Conservation (phyloP, 129 eudicot species). For the Centrapalus pauciflorus region DNA sequence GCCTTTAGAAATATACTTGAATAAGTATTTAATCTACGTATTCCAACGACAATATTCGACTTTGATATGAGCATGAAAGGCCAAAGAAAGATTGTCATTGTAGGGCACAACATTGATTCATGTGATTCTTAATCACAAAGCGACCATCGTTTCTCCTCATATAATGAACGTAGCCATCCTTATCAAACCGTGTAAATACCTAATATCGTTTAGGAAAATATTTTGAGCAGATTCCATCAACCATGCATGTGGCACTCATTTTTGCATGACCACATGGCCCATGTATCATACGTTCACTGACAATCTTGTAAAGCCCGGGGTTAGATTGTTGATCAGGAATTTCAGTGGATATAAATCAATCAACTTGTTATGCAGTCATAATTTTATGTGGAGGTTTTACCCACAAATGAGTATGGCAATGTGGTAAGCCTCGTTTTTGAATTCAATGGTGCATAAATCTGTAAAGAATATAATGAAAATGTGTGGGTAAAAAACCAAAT, state of each 20-base stretch:
- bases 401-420: neutral
- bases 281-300: neutral
- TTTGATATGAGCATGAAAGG: neutral
- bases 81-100: neutral
- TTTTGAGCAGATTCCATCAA: neutral
- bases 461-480: neutral
- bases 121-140: neutral
- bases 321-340: neutral
- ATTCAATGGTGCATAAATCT: neutral
- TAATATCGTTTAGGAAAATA: neutral
- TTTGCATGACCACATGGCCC: constrained; percentile 1
- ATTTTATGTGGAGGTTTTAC: neutral
- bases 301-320: neutral
- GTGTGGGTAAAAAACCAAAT: neutral
- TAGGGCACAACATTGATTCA: neutral
- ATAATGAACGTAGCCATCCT: neutral
- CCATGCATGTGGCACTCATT: neutral
- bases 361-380: neutral
- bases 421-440: neutral
- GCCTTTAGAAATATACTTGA: neutral
- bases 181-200: neutral
- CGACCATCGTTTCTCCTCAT: neutral
- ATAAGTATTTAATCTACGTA: neutral
- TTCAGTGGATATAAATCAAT: neutral
- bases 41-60: neutral